Evolutionary conservation across 371 early-diverging fungal genomes (phyloP).

Genomic region (Batrachochytrium dendrobatidis): DNA sequence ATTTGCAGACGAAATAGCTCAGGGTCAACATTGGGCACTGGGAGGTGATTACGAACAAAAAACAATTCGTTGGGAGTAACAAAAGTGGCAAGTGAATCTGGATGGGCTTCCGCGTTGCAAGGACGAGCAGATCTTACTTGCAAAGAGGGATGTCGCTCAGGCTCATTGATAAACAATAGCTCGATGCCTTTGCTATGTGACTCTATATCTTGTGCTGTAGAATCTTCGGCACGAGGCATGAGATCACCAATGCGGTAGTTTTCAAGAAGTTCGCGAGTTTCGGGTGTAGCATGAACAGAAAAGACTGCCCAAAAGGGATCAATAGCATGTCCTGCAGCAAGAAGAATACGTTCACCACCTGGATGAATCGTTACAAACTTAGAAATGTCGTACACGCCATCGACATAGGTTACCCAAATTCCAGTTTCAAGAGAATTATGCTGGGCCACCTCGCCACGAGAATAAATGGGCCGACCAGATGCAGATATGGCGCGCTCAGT

Average conservation of each 20-base stretch:
- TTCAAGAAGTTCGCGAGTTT: slow-evolving; percentile 31
- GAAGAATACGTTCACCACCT: slow-evolving; percentile 41
- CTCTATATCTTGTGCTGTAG: slow-evolving; percentile 2
- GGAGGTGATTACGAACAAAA: slow-evolving; percentile 70
- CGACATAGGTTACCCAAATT: slow-evolving; percentile 44
- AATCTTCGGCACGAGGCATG: slow-evolving; percentile 15
- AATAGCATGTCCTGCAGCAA: slow-evolving; percentile 42
- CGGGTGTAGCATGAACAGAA: slow-evolving; percentile 26
- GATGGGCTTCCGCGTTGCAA: slow-evolving; percentile 38
- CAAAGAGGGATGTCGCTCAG: slow-evolving; percentile 27
- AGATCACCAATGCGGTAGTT: slow-evolving; percentile 36
- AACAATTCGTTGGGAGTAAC: slow-evolving; percentile 35
- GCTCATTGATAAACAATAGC: slow-evolving; percentile 35
- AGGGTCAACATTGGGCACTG: slow-evolving; percentile 60
- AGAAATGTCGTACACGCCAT: slow-evolving; percentile 51
- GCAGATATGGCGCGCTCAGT: too few species aligned
- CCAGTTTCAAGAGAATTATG: slow-evolving; percentile 28
- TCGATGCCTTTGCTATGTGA: slow-evolving; percentile 16
- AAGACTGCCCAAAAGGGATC: slow-evolving; percentile 47
- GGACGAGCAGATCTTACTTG: slow-evolving; percentile 23
- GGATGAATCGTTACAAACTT: slow-evolving; percentile 49
- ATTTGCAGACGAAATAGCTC: slow-evolving; percentile 17
- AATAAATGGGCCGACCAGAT: slow-evolving; percentile 12
- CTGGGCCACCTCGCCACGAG: slow-evolving; percentile 26
- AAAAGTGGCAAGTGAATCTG: slow-evolving; percentile 10